Conservation (phyloP, 2,329 filamentous ascomycete genomes). For the Uncinocarpus reesii region DNA sequence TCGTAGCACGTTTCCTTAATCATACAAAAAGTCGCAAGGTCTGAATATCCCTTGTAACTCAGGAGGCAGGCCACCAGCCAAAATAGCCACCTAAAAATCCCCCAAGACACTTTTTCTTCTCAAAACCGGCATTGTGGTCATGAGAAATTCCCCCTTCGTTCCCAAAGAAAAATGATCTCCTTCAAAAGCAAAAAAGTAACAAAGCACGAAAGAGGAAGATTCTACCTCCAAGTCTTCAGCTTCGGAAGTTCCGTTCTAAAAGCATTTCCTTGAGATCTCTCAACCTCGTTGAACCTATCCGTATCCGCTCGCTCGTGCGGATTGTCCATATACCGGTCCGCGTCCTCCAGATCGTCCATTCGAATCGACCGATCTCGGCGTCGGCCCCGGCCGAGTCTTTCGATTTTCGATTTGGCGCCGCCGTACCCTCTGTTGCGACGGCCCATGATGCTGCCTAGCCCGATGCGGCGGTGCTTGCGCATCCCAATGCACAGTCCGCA, state of each 20-base stretch:
- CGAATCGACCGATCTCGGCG: constrained; percentile 20
- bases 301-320: constrained; percentile 16
- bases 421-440: constrained; percentile 31
- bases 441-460: constrained; percentile 29
- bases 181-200: too few relatives aligned
- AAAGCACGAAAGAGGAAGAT: too few relatives aligned
- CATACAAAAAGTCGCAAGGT: too few relatives aligned
- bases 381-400: constrained; percentile 24
- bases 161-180: too few relatives aligned
- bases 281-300: constrained; percentile 24
- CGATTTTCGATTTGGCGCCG: constrained; percentile 26
- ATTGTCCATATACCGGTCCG: constrained; percentile 22
- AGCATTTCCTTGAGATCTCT: constrained; percentile 24
- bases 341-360: constrained; percentile 24
- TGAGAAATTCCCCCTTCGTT: too few relatives aligned
- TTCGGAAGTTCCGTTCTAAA: constrained; percentile 32
- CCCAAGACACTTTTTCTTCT: too few relatives aligned
- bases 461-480: constrained; percentile 31
- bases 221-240: constrained; percentile 28
- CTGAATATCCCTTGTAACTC: too few relatives aligned
- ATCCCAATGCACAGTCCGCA: constrained; percentile 35
- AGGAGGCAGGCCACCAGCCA: too few relatives aligned
- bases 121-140: too few relatives aligned
- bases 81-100: too few relatives aligned
- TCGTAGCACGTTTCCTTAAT: too few relatives aligned